Evolutionary conservation across 2,329 filamentous ascomycete species (phyloP), one percentile per base, ranked within the genome.

Genomic region (Nectriaceae sp.): DNA sequence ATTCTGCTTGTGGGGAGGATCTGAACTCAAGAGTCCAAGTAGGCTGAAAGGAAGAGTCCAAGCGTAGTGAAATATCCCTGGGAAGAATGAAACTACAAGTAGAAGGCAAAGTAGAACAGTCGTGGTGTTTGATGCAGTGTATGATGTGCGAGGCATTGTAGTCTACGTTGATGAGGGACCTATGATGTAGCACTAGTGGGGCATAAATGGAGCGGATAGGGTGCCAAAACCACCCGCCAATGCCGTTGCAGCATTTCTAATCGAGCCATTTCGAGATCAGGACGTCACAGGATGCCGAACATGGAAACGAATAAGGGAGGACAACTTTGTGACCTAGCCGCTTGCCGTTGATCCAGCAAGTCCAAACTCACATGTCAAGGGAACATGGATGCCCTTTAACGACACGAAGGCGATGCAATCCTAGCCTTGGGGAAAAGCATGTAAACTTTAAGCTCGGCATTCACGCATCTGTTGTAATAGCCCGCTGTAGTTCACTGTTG

Each of bases 61-160:
- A 52, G 82, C 52, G 54, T 70, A 68, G 62, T 84, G 78, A 52
- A 83, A 83, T 20, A 75, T 49, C 1, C 65, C 62, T 0, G 81
- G 80, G 56, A 83, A 84, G 50, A 84, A 69, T 21, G 72, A 65
- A 37, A 82, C 29, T 13, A 81, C 62, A 29, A 84, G 69, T 11
- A 81, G 46, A n/a, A 75, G 44, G 44, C 77, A 57, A 8, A 83
- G 67, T 37, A 75, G 60, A 21, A 79, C 57, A 5, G 75, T 78
- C 37, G 68, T 73, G 51, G 61, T 68, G 52, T 63, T 65, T 55
- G 60, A 69, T 50, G 62, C 63, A 59, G 67, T 61, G 58, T 65
- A 60, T 61, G 60, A 56, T 59, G 60, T 63, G 67, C 66, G 73
- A 72, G 69, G 69, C 71, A 74, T 75, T 68, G 59, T 59, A 49